Conservation (phyloP, 805 yeast genomes). For the Candida fluviatilis region DNA sequence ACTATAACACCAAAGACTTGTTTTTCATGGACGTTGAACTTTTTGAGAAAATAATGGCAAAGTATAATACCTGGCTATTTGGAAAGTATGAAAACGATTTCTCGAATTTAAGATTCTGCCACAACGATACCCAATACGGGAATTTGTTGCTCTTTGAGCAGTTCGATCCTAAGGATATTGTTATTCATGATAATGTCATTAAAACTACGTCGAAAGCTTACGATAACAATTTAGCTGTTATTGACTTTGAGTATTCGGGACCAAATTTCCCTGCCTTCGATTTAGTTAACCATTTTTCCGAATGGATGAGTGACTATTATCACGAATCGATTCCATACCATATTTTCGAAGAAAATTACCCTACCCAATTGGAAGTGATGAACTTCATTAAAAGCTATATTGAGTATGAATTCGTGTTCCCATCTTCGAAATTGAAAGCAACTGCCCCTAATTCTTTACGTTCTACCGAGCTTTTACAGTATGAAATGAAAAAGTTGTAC, state of each 20-base stretch:
- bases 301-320: slow-evolving; percentile 96
- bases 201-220: slow-evolving; percentile 27
- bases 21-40: slow-evolving; percentile 45
- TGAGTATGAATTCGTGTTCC: slow-evolving; percentile 47
- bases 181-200: slow-evolving; percentile 15
- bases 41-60: slow-evolving; percentile 45
- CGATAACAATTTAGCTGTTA: slow-evolving; percentile 69
- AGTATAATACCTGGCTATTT: slow-evolving; percentile 63
- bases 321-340: slow-evolving; percentile 49
- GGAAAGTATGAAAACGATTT: slow-evolving; percentile 42
- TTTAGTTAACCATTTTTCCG: slow-evolving; percentile 88
- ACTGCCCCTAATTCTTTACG: slow-evolving; percentile 11
- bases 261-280: slow-evolving; percentile 87
- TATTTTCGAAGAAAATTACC: slow-evolving; percentile 57
- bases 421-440: slow-evolving; percentile 26
- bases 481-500: slow-evolving; percentile 48
- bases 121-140: slow-evolving; percentile 96
- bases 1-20: slow-evolving; percentile 28
- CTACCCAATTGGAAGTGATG: slow-evolving; percentile 62
- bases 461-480: slow-evolving; percentile 29
- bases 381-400: slow-evolving; percentile 77
- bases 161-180: slow-evolving; percentile 47
- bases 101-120: slow-evolving; percentile 72
- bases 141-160: slow-evolving; percentile 65
- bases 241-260: slow-evolving; percentile 95